A percentile compares a stretch with the other conserved stretches of the same genome.
Evolutionary conservation across 2,329 filamentous ascomycete species (phyloP).

Genomic region (Colletotrichum sp.): DNA sequence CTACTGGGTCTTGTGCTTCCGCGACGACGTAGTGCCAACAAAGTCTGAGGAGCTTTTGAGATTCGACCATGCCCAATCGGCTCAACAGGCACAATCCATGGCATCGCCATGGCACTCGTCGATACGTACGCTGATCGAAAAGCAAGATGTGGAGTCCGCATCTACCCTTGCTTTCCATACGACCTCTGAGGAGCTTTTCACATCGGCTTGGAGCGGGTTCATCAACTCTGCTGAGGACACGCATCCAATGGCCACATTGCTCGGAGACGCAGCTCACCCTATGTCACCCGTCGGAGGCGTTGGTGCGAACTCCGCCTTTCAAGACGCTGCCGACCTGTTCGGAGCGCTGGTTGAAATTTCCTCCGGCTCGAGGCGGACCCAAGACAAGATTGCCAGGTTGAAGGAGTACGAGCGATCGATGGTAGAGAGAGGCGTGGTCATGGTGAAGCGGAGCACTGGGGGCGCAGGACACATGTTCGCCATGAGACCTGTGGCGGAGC

Average conservation of each 20-base stretch:
- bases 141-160: neutral
- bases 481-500: slow-evolving; percentile 3
- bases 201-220: neutral
- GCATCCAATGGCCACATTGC: neutral
- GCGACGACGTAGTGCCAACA: neutral
- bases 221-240: neutral
- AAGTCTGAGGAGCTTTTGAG: neutral
- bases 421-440: neutral
- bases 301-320: slow-evolving; percentile 11
- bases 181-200: neutral
- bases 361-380: no score
- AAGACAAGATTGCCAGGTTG: neutral
- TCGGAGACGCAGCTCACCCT: slow-evolving; percentile 20
- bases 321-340: slow-evolving; percentile 7
- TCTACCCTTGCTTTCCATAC: neutral
- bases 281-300: slow-evolving; percentile 13
- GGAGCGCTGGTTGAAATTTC: neutral
- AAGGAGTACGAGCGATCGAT: neutral
- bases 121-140: neutral
- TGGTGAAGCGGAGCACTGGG: neutral
- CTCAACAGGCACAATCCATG: neutral
- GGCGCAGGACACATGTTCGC: neutral
- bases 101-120: neutral
- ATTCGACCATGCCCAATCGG: neutral
- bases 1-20: slow-evolving; percentile 35